Conservation (phyloP, 805 yeast species). For the Myxozyma vanderwaltii region DNA sequence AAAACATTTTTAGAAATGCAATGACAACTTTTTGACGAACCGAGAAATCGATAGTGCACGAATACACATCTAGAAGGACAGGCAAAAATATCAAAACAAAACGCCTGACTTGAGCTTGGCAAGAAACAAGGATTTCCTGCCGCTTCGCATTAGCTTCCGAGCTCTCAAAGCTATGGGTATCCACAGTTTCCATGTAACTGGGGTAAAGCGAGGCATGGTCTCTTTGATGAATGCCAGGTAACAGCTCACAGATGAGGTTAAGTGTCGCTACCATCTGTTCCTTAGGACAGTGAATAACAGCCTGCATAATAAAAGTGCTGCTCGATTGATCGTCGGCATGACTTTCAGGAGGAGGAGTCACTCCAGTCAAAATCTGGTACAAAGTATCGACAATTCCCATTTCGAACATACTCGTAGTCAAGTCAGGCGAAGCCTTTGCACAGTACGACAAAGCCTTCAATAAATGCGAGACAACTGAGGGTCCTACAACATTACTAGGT, state of each 20-base stretch:
- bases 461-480: constrained; percentile 21
- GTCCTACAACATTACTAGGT: constrained; percentile 23
- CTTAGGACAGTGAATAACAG: constrained; percentile 72
- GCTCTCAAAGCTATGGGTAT: background rate
- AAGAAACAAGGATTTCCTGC: constrained; percentile 29
- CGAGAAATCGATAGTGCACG: constrained; percentile 69
- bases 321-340: constrained; percentile 41
- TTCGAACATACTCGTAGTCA: constrained; percentile 51
- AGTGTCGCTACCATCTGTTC: constrained; percentile 60
- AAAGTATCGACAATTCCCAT: constrained; percentile 54
- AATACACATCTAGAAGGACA: constrained; percentile 62
- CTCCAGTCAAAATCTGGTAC: constrained; percentile 53
- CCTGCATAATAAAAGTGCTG: constrained; percentile 57
- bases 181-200: background rate
- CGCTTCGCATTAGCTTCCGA: constrained; percentile 36
- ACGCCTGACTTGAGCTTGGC: constrained; percentile 32
- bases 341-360: constrained; percentile 42
- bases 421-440: constrained; percentile 49
- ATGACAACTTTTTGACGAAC: constrained; percentile 60
- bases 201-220: constrained; percentile 35
- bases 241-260: constrained; percentile 55
- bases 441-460: constrained; percentile 49
- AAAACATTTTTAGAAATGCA: constrained; percentile 55
- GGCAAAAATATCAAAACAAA: constrained; percentile 56
- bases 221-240: constrained; percentile 50